Evolutionary conservation across 495 filamentous ascomycete species (phyloP).

Genomic region (Trichocladium antarcticum): DNA sequence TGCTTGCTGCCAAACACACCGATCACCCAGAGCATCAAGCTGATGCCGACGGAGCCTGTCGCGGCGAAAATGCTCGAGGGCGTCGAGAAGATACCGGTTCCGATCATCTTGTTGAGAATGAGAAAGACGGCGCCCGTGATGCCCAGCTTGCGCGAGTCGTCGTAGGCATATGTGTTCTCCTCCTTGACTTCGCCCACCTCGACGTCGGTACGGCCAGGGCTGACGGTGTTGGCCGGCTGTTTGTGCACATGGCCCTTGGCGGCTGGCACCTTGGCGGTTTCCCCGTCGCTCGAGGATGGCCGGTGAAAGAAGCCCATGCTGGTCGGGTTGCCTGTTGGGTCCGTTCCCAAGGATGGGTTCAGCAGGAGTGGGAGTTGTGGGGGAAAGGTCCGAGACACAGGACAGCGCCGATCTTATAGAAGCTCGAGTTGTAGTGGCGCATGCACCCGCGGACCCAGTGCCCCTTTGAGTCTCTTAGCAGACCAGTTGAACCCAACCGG

Average conservation of each 20-base stretch:
- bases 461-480: no score
- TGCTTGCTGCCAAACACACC: conserved; percentile 4
- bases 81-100: conserved; percentile 45
- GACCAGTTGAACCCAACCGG: no score
- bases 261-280: background rate
- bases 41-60: conserved; percentile 36
- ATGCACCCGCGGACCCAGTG: no score
- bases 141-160: conserved; percentile 40
- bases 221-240: background rate
- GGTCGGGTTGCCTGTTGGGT: background rate
- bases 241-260: conserved; percentile 4
- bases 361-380: background rate
- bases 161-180: conserved; percentile 36
- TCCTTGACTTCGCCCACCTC: conserved; percentile 20
- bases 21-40: conserved; percentile 30
- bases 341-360: background rate
- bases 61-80: conserved; percentile 40
- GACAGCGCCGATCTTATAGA: no score
- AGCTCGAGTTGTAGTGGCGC: no score
- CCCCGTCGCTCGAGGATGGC: conserved; percentile 4
- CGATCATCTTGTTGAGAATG: conserved; percentile 48
- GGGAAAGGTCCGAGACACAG: no score
- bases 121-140: conserved; percentile 42
- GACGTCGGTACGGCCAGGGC: background rate
- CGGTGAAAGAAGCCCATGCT: conserved; percentile 15